Evolutionary conservation across 169 alveolate genomes (phyloP).

Genomic region (Amoebophrya sp.): DNA sequence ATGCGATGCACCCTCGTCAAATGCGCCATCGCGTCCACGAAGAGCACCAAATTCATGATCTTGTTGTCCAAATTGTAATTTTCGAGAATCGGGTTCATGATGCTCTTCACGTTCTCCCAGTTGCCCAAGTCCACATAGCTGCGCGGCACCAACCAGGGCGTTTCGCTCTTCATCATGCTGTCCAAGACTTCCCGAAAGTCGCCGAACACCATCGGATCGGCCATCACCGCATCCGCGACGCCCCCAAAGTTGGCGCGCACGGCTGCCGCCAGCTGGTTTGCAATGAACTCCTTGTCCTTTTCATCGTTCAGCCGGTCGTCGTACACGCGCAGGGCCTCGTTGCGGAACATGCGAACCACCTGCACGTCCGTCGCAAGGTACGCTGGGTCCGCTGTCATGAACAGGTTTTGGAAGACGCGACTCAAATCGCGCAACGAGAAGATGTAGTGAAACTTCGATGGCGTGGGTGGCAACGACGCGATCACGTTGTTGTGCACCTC

Average conservation of each 20-base stretch:
- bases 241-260: constrained; percentile 68
- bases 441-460: constrained; percentile 85
- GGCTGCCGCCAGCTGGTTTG: constrained; percentile 56
- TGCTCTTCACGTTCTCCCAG: constrained; percentile 67
- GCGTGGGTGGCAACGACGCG: constrained; percentile 76
- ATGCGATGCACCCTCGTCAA: constrained; percentile 82
- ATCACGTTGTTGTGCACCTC: constrained; percentile 66
- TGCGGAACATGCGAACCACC: constrained; percentile 76
- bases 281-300: constrained; percentile 70
- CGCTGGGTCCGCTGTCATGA: constrained; percentile 53
- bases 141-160: constrained; percentile 58
- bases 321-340: constrained; percentile 82
- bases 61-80: constrained; percentile 73
- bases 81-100: constrained; percentile 72
- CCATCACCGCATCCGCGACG: constrained; percentile 61
- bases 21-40: constrained; percentile 89
- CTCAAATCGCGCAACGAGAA: constrained; percentile 85
- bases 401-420: constrained; percentile 74
- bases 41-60: constrained; percentile 84
- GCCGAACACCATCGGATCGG: constrained; percentile 71
- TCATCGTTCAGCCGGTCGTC: constrained; percentile 78
- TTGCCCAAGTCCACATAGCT: constrained; percentile 75
- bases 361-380: constrained; percentile 60
- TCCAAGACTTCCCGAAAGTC: constrained; percentile 67
- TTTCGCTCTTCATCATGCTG: neutral